Percentiles rank a stretch among this genome's conserved stretches.
phyloP scores from a whole-genome alignment of 352 stramenopile genomes.

The Blastocystis sp. region DNA sequence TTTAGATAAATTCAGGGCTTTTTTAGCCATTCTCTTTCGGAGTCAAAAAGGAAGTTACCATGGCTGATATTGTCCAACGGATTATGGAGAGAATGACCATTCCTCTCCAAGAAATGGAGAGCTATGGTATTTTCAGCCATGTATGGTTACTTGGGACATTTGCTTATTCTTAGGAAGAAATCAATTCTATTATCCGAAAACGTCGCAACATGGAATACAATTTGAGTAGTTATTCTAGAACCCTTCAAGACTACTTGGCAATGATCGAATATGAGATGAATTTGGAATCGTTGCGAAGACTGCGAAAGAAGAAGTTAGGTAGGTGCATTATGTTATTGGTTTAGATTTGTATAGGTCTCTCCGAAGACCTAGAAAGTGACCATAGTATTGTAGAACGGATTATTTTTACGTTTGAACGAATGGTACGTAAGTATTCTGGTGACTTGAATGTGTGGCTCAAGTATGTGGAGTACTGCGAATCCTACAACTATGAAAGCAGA shows the following conservation, averaged over 20 bases:
- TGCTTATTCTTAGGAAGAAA: constrained; percentile 24
- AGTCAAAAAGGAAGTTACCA: constrained; percentile 22
- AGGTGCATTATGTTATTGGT: background rate
- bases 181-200: constrained; percentile 65
- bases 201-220: constrained; percentile 55
- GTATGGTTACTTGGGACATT: constrained; percentile 21
- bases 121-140: constrained; percentile 60
- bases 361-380: constrained; percentile 9
- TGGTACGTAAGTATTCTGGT: constrained; percentile 28
- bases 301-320: constrained; percentile 52
- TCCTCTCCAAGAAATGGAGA: constrained; percentile 55
- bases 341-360: constrained; percentile 11
- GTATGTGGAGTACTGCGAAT: constrained; percentile 61
- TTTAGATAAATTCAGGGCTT: background rate
- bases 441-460: constrained; percentile 65
- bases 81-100: constrained; percentile 66
- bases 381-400: constrained; percentile 6
- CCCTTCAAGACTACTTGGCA: constrained; percentile 45
- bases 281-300: constrained; percentile 39
- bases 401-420: constrained; percentile 41
- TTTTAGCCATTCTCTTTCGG: background rate
- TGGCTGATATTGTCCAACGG: constrained; percentile 53
- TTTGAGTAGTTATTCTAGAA: constrained; percentile 26
- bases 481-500: background rate
- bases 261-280: constrained; percentile 67